Base-by-base conservation (phyloP, 225 moss, liverwort and hornwort species). In the Rhytidiadelphus loreus region DNA sequence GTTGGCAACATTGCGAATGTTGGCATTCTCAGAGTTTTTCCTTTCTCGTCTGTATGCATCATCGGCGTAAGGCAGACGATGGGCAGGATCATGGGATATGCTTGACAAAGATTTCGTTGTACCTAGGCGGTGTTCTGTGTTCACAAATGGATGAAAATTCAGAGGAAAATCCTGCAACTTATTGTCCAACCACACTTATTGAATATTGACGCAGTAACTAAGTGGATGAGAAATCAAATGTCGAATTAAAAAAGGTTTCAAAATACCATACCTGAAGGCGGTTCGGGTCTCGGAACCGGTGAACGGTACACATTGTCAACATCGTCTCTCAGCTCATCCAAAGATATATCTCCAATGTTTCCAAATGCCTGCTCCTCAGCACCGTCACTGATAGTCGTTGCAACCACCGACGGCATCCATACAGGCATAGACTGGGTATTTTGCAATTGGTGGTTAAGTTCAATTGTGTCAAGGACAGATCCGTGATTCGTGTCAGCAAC, bases 381-480 rank as follows among this genome's bases (percentile, higher is more conserved):
- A 52, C 64, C 43, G 71, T 87, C 87, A 84, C 88, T 91, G 73
- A 91, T 89, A 37, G 90, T 92, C 16, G 88, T 89, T 81, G 92
- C 88, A 87, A 92, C 91, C 68, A 88, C 91, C 22, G 92, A 91
- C 20, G 92, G 92, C 92, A 91, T 91, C 92, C 92, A 92, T 1
- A 92, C 91, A 52, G 92, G 92, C 87, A 92, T 85, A 30, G 92
- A 90, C 58, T 90, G 90, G 23, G 92, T 89, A 58, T 87, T 82
- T 56, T 92, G 88, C 91, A 94, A 80, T 39, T 87, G 82, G n/a
- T 70, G 85, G 59, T 89, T 91, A 62, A 81, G 82, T 26, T 87
- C 56, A 73, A 77, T 82, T 21, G 80, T 71, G 64, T 86, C 88
- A 62, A 85, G 75, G 70, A 76, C 81, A 62, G 75, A 77, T 59